phyloP scores from a whole-genome alignment of 2,329 filamentous ascomycete species.

The Fusarium pseudocircinatum region DNA sequence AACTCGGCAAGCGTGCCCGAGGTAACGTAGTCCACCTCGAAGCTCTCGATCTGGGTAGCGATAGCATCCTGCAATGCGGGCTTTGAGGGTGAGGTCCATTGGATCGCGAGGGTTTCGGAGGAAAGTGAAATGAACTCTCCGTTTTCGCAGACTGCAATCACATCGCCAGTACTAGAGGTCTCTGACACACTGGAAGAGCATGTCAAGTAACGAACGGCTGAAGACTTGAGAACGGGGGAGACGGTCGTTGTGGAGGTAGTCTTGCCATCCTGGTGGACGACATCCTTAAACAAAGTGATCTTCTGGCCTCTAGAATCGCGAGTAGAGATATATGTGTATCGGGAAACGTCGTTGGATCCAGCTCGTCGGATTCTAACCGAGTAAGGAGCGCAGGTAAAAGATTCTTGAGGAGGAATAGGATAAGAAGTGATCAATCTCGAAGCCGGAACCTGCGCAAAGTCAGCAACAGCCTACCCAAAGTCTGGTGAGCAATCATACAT shows the following conservation, averaged over 20 bases:
- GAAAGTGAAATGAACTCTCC: constrained; percentile 71
- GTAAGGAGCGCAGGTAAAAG: constrained; percentile 69
- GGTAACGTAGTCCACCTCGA: constrained; percentile 62
- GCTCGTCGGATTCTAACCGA: constrained; percentile 65
- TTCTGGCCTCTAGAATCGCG: constrained; percentile 58
- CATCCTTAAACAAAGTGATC: constrained; percentile 69
- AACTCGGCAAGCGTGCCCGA: constrained; percentile 59
- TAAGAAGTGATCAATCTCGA: constrained; percentile 73
- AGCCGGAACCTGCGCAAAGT: constrained; percentile 61
- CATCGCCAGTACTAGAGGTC: constrained; percentile 42
- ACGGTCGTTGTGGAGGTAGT: constrained; percentile 60
- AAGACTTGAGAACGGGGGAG: constrained; percentile 54
- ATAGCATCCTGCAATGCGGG: constrained; percentile 50
- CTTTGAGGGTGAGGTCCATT: constrained; percentile 50
- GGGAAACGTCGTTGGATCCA: constrained; percentile 58
- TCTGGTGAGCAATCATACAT: constrained; percentile 55
- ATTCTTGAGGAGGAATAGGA: constrained; percentile 71
- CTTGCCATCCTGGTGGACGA: constrained; percentile 60
- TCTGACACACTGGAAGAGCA: constrained; percentile 44
- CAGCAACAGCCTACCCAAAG: not conserved
- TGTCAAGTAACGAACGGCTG: constrained; percentile 50
- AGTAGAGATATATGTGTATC: constrained; percentile 71
- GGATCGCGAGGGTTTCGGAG: constrained; percentile 56
- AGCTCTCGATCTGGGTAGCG: constrained; percentile 45
- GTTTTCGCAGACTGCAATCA: constrained; percentile 68